phyloP scores from a whole-genome alignment of 257 asterid genomes.

The Datura wrightii region DNA sequence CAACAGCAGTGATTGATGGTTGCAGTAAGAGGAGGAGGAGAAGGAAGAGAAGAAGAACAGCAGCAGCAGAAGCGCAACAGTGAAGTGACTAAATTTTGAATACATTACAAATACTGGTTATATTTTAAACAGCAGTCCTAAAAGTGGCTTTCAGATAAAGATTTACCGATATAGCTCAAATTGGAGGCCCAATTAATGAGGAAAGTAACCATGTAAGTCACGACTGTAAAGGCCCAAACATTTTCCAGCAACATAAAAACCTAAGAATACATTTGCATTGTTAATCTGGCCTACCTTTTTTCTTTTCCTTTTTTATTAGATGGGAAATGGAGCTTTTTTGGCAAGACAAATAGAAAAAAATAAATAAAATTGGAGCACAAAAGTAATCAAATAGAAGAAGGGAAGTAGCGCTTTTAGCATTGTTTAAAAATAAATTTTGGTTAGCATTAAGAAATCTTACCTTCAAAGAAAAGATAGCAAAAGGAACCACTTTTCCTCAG shows the following conservation, averaged over 20 bases:
- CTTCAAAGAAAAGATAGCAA: slow-evolving; percentile 24
- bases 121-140: not conserved
- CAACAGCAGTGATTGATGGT: no score
- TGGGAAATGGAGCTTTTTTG: slow-evolving; percentile 7
- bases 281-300: not conserved
- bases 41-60: no score
- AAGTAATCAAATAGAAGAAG: not conserved
- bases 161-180: not conserved
- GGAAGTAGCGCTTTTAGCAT: not conserved
- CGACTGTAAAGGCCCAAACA: no score
- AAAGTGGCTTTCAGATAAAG: not conserved
- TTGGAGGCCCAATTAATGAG: no score
- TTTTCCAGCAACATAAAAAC: no score
- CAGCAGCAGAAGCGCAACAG: not conserved
- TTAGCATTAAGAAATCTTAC: slow-evolving; percentile 21
- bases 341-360: not conserved
- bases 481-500: slow-evolving; percentile 18
- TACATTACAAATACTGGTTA: not conserved
- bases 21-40: no score
- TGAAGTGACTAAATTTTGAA: not conserved
- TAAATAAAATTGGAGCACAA: not conserved
- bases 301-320: not conserved
- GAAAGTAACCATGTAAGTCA: no score
- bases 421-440: not conserved
- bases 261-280: no score